These are phyloP conservation scores for Fusarium temperatum DNA, from an alignment of 2,329 filamentous ascomycete species.

Conservation along the genomic window DNA sequence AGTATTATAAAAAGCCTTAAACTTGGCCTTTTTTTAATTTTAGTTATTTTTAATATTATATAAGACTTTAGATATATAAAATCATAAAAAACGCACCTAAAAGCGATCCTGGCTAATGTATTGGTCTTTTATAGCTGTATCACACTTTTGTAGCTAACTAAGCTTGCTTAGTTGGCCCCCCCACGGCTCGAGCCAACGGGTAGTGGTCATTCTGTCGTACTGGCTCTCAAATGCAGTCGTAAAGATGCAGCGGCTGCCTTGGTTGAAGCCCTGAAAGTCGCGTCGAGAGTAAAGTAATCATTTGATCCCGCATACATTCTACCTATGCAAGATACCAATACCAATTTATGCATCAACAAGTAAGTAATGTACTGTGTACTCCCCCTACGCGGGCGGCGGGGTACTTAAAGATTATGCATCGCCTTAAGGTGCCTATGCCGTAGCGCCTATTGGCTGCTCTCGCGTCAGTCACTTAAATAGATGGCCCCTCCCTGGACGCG, in stretches of 20 bases:
- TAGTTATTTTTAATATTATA: too few species aligned
- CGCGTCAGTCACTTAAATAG: slow-evolving; percentile 14
- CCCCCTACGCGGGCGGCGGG: neutral
- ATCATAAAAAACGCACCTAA: too few species aligned
- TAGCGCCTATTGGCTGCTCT: slow-evolving; percentile 11
- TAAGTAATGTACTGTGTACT: neutral
- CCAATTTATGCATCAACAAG: slow-evolving; percentile 11
- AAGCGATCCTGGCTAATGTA: too few species aligned
- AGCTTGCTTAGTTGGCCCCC: too few species aligned
- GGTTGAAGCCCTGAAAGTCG: neutral
- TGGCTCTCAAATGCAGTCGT: neutral
- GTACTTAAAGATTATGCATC: neutral
- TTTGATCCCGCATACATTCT: neutral
- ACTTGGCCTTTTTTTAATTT: too few species aligned
- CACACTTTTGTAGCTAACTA: too few species aligned
- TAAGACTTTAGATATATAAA: too few species aligned
- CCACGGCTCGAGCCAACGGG: too few species aligned
- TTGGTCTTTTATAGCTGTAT: too few species aligned
- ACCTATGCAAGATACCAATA: neutral
- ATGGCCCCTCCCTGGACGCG: slow-evolving; percentile 18
- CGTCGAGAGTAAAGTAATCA: neutral
- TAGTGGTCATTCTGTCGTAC: neutral
- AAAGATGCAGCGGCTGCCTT: neutral
- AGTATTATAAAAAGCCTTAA: too few species aligned
- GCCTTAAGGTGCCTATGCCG: neutral